Base-by-base conservation (phyloP, 2,329 filamentous ascomycete genomes). In the Drechslerella stenobrocha region DNA sequence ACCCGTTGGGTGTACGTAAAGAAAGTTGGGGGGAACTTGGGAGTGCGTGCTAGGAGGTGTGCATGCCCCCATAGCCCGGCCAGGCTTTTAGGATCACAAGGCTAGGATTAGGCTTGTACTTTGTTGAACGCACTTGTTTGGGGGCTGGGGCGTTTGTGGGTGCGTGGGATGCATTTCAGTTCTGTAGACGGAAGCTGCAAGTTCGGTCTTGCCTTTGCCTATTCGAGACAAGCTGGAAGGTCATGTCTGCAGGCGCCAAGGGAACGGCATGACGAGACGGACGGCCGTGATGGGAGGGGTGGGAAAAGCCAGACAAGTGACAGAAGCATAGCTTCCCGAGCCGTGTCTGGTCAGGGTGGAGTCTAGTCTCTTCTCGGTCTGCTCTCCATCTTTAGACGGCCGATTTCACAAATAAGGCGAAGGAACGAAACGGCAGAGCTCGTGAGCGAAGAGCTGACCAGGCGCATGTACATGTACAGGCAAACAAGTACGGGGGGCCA, bases 321-420 rank as follows among this genome's bases (percentile, higher is more conserved):
- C 37, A 42, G 37, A 42, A 42, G 37, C 37, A 18, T 42, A 20
- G 37, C 37, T 42, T 42, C 37, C 37, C 37, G 37, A 42, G 37
- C 37, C 37, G 37, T 42, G 37, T 42, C 37, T 42, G 4, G 18
- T 30, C 28, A 30, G 28, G 28, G 8, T 42, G 7, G 37, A 18
- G 37, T 42, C 13, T 42, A 42, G 37, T 42, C 15, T 11, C 4
- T 37, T 15, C 8, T 11, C 8, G 34, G 34, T 6, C 6, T 11
- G n/a, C 7, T 15, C 13, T 42, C 37, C 37, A 42, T 13, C 37
- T 42, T 3, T 7, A 20, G 15, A 42, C 37, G 37, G 37, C 15
- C 22, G 37, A 20, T 42, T 42, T 42, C n/a, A 5, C 9, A 4
- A 5, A 5, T n/a, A 30, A 11, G 28, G 28, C 11, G 11, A 30